Conservation (phyloP, 352 stramenopile genomes). For the Pythium monospermum region DNA sequence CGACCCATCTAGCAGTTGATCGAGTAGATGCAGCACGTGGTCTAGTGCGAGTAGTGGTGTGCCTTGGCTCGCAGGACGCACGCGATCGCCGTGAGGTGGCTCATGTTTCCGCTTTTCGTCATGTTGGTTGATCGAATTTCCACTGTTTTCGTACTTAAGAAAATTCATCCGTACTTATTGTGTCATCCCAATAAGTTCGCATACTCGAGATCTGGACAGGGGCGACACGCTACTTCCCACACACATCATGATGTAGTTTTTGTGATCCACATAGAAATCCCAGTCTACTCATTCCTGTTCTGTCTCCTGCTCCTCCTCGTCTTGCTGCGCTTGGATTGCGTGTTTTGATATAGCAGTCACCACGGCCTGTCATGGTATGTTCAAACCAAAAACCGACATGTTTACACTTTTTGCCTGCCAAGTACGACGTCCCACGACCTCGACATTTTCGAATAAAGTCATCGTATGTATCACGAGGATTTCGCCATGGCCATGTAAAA, state of each 20-base stretch:
- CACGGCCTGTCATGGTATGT: constrained; percentile 52
- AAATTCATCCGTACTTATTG: constrained; percentile 54
- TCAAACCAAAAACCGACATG: constrained; percentile 66
- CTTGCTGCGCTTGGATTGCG: not conserved
- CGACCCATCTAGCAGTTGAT: constrained; percentile 4
- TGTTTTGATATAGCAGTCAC: constrained; percentile 46
- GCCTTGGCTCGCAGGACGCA: constrained; percentile 6
- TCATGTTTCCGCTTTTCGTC: no score
- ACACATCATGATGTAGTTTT: constrained; percentile 37
- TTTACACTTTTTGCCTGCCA: constrained; percentile 31
- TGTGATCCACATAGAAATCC: constrained; percentile 36
- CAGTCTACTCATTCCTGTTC: constrained; percentile 23
- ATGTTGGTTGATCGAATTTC: no score
- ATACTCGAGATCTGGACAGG: no score
- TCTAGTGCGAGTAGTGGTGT: not conserved
- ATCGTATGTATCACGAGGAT: constrained; percentile 47
- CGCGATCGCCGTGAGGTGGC: constrained; percentile 7
- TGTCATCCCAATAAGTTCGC: no score
- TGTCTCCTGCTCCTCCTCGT: not conserved
- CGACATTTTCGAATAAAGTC: constrained; percentile 53
- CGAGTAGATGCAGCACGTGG: not conserved
- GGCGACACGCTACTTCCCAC: no score
- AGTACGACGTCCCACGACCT: constrained; percentile 35
- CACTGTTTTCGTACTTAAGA: constrained; percentile 33
- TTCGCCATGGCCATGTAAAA: constrained; percentile 37